Evolutionary conservation across 352 stramenopile species (phyloP).

Genomic region (Phytophthora brassicae): DNA sequence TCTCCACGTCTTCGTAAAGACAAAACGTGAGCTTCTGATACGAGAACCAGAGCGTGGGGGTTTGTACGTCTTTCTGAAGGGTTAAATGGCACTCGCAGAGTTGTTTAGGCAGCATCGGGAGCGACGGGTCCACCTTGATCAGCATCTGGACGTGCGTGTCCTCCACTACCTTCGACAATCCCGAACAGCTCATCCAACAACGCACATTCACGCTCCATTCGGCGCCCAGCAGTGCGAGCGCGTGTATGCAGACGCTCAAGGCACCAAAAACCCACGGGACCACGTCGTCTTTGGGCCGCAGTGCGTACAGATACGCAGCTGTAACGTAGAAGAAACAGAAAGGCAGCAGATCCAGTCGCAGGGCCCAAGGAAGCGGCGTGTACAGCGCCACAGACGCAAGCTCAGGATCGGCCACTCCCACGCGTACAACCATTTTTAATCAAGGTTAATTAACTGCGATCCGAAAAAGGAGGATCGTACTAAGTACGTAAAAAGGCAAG

Average conservation of each 20-base stretch:
- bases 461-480: conserved; percentile 5
- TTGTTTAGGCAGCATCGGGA: conserved; percentile 50
- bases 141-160: conserved; percentile 59
- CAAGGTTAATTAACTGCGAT: conserved; percentile 18
- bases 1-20: conserved; percentile 55
- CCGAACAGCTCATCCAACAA: conserved; percentile 58
- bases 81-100: conserved; percentile 48
- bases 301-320: conserved; percentile 55
- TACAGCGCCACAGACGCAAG: conserved; percentile 59
- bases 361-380: conserved; percentile 52
- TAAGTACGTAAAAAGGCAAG: conserved; percentile 41
- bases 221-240: conserved; percentile 47
- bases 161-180: conserved; percentile 49
- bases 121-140: conserved; percentile 61
- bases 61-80: conserved; percentile 16
- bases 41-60: conserved; percentile 67
- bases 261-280: conserved; percentile 49
- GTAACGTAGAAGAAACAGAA: conserved; percentile 73
- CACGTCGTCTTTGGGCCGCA: conserved; percentile 46
- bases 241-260: conserved; percentile 47
- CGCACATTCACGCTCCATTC: conserved; percentile 66
- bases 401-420: conserved; percentile 58
- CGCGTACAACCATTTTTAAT: conserved; percentile 22
- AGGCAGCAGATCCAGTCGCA: conserved; percentile 68
- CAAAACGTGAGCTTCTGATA: conserved; percentile 85